These are phyloP conservation scores for Petunia hybrid DNA, from an alignment of 305 asterid species.

Conservation along the genomic window DNA sequence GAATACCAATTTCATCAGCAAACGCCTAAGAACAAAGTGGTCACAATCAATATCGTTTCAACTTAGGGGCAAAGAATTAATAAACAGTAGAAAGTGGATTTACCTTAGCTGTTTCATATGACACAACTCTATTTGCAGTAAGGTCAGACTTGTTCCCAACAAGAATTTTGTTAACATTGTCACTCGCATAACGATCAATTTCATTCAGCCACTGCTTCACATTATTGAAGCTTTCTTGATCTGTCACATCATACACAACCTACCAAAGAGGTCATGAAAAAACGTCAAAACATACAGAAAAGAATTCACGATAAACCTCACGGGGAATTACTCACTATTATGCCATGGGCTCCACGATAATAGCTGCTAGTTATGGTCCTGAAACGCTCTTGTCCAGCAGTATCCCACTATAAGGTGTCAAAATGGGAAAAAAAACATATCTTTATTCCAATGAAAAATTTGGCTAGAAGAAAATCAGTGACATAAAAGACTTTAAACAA, in stretches of 20 bases:
- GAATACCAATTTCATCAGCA: slow-evolving; percentile 39
- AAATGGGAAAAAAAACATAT: not conserved
- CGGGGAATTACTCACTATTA: slow-evolving; percentile 58
- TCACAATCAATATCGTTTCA: not conserved
- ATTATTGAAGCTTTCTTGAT: slow-evolving; percentile 35
- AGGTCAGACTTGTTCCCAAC: slow-evolving; percentile 37
- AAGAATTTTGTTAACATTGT: slow-evolving; percentile 36
- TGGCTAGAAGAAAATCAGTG: slow-evolving; percentile 15
- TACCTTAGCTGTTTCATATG: slow-evolving; percentile 36
- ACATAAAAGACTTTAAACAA: not conserved
- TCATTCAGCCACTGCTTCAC: slow-evolving; percentile 36
- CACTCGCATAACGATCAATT: slow-evolving; percentile 38
- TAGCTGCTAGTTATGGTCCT: slow-evolving; percentile 95
- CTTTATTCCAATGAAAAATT: not conserved
- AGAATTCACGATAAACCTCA: not conserved
- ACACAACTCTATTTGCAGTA: slow-evolving; percentile 33
- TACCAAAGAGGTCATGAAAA: slow-evolving; percentile 6
- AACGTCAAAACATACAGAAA: slow-evolving; percentile 17
- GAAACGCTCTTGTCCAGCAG: slow-evolving; percentile 97
- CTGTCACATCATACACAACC: slow-evolving; percentile 38
- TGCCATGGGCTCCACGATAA: slow-evolving; percentile 97
- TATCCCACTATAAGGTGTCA: slow-evolving; percentile 70
- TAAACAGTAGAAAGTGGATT: slow-evolving; percentile 16
- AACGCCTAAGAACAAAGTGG: slow-evolving; percentile 27
- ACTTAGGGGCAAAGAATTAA: not conserved